Percentiles rank a stretch among this genome's conserved stretches.
Evolutionary conservation across 2,329 filamentous ascomycete genomes (phyloP).

Genomic region (Penicillium digitatum): DNA sequence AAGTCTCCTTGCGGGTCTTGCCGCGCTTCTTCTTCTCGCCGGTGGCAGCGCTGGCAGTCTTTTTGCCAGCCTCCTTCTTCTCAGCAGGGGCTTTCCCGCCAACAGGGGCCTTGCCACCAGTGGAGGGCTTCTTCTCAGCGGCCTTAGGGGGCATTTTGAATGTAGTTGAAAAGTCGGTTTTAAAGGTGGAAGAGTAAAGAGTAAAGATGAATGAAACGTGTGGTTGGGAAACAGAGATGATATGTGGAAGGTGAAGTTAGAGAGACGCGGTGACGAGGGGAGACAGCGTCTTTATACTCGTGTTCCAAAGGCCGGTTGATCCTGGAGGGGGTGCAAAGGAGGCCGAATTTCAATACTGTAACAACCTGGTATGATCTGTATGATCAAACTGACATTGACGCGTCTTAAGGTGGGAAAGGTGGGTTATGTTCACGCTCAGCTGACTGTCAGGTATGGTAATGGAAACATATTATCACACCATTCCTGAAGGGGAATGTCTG

Average conservation of each 20-base stretch:
- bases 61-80: conserved; percentile 99
- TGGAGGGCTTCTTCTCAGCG: conserved; percentile 94
- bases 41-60: conserved; percentile 76
- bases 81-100: conserved; percentile 74
- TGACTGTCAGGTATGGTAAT: conserved; percentile 21
- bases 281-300: conserved; percentile 46
- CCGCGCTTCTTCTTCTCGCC: conserved; percentile 99
- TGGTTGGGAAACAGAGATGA: conserved; percentile 28
- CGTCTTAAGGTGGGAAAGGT: conserved; percentile 15
- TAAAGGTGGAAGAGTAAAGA: conserved; percentile 16
- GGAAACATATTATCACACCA: conserved; percentile 24
- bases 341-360: conserved; percentile 47
- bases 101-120: conserved; percentile 85
- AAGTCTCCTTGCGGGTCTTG: conserved; percentile 99
- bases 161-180: conserved; percentile 27
- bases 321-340: conserved; percentile 41
- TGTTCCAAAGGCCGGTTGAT: conserved; percentile 43
- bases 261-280: conserved; percentile 42
- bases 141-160: conserved; percentile 93
- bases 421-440: conserved; percentile 19
- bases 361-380: conserved; percentile 44
- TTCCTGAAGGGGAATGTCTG: conserved; percentile 30
- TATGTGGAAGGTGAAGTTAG: conserved; percentile 35
- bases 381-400: conserved; percentile 36
- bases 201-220: conserved; percentile 36